These are phyloP conservation scores for Rhizophagus prolifer DNA, from an alignment of 192 early-diverging fungal species.

Conservation along the genomic window DNA sequence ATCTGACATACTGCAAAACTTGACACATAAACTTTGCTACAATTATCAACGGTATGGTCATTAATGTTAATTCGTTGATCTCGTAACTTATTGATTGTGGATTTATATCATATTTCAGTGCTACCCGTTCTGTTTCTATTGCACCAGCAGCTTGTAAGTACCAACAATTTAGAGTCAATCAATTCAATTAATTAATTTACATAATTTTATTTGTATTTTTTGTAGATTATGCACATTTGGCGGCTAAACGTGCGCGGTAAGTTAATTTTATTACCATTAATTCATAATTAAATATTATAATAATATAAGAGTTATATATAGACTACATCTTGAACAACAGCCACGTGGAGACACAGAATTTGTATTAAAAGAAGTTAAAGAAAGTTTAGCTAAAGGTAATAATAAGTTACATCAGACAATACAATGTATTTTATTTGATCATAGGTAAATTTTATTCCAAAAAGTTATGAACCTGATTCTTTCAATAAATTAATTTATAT, in stretches of 20 bases:
- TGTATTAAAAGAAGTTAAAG: constrained; percentile 14
- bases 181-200: neutral
- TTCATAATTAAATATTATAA: neutral
- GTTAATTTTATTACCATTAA: neutral
- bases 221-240: constrained; percentile 87
- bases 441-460: neutral
- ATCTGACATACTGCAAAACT: constrained; percentile 76
- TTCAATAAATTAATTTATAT: too few species aligned
- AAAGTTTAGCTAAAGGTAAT: constrained; percentile 14
- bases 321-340: constrained; percentile 10
- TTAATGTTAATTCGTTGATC: neutral
- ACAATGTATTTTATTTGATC: constrained; percentile 19
- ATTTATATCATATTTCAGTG: constrained; percentile 38
- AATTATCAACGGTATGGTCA: constrained; percentile 65
- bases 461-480: too few species aligned
- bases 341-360: constrained; percentile 11
- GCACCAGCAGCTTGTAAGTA: constrained; percentile 52
- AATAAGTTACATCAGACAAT: neutral
- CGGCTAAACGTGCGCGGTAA: constrained; percentile 78
- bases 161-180: neutral
- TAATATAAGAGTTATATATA: neutral
- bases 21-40: constrained; percentile 91
- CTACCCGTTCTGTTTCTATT: constrained; percentile 82
- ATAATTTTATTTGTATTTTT: constrained; percentile 29
- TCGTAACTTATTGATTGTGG: neutral